Conservation (phyloP, 2,329 filamentous ascomycete species). For the Trichoderma citrinoviride region DNA sequence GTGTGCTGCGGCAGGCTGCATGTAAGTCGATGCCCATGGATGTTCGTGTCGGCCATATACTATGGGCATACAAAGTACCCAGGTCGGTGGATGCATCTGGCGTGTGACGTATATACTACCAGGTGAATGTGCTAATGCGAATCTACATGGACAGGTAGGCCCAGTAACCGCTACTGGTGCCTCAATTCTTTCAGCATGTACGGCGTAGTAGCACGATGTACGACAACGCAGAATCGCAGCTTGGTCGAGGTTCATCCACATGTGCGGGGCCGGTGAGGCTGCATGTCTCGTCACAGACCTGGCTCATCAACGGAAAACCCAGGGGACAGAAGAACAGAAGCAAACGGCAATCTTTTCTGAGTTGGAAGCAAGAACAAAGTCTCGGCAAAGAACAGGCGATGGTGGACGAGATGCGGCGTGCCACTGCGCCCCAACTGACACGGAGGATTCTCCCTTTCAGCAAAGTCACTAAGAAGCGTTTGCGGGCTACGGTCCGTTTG, state of each 20-base stretch:
- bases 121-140: neutral
- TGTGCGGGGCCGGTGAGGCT: constrained; percentile 19
- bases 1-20: constrained; percentile 7
- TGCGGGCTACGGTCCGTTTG: constrained; percentile 1
- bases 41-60: neutral
- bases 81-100: neutral
- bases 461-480: neutral
- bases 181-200: constrained; percentile 4
- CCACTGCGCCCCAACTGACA: neutral
- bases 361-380: neutral
- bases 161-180: neutral
- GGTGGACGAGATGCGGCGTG: neutral
- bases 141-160: neutral
- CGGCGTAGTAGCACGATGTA: neutral
- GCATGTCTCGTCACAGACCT: constrained; percentile 3
- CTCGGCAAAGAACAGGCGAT: neutral
- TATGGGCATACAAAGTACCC: neutral
- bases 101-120: neutral
- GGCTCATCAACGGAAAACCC: neutral
- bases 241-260: constrained; percentile 8
- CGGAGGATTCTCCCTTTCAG: neutral
- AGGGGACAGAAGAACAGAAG: neutral
- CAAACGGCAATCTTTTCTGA: neutral
- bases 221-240: neutral
- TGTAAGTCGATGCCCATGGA: constrained; percentile 2